Percentiles rank a stretch among this genome's conserved stretches.
phyloP scores from a whole-genome alignment of 225 moss, liverwort and hornwort genomes.

The Physcomitrellopsis africana region DNA sequence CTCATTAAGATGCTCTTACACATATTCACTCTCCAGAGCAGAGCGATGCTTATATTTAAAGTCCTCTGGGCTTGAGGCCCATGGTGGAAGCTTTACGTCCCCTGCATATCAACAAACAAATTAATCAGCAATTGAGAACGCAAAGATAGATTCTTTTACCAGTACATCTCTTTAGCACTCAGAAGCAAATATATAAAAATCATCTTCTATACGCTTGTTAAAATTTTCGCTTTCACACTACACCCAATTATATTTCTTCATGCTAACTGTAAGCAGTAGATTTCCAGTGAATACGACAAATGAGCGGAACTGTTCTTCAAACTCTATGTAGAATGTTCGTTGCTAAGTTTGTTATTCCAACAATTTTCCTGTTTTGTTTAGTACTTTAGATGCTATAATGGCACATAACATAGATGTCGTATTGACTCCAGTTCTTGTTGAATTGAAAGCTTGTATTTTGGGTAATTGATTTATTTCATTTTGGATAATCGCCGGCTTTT shows the following conservation, averaged over 20 bases:
- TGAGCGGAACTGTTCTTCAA: constrained; percentile 7
- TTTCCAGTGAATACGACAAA: constrained; percentile 2
- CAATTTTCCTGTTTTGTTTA: too few species aligned
- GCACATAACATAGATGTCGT: too few species aligned
- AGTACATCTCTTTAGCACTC: neutral
- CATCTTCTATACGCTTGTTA: too few species aligned
- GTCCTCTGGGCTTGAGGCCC: constrained; percentile 83
- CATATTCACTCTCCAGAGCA: constrained; percentile 89
- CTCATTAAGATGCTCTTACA: constrained; percentile 83
- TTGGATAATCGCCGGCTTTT: too few species aligned
- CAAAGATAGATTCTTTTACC: neutral
- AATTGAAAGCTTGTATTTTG: too few species aligned
- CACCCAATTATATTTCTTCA: neutral
- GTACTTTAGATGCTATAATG: too few species aligned
- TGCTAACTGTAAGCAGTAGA: neutral
- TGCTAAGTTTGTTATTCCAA: too few species aligned
- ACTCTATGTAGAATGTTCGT: neutral
- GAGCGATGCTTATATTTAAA: constrained; percentile 84
- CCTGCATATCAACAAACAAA: constrained; percentile 44
- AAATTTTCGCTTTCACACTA: neutral
- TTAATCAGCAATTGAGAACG: neutral
- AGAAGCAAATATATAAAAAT: neutral
- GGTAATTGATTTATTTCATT: too few species aligned
- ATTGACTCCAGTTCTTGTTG: too few species aligned
- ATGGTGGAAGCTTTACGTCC: constrained; percentile 83